Evolutionary conservation across 2,329 filamentous ascomycete genomes (phyloP).

Genomic region (Trichoderma semiorbis): DNA sequence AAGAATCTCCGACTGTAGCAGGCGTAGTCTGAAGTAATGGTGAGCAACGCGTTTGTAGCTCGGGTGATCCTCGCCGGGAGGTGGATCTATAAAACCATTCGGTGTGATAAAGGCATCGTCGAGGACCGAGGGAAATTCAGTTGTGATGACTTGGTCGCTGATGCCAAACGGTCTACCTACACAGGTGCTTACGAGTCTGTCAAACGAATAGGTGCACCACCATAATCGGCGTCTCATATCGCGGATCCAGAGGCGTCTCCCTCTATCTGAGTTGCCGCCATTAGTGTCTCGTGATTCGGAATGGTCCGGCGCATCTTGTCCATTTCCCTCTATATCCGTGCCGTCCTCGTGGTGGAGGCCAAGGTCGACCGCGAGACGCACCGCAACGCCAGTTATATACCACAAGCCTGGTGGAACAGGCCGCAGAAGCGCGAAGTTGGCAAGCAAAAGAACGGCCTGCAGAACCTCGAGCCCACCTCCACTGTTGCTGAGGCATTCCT

Average conservation of each 20-base stretch:
- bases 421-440: slow-evolving; percentile 84
- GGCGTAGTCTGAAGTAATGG: slow-evolving; percentile 84
- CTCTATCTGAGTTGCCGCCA: slow-evolving; percentile 48
- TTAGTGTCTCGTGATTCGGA: slow-evolving; percentile 27
- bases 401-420: slow-evolving; percentile 91
- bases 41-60: slow-evolving; percentile 90
- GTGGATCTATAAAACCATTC: slow-evolving; percentile 64
- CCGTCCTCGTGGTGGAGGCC: slow-evolving; percentile 92
- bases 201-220: slow-evolving; percentile 97
- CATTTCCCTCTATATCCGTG: slow-evolving; percentile 57
- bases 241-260: slow-evolving; percentile 74
- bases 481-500: slow-evolving; percentile 78
- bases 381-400: slow-evolving; percentile 95
- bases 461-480: slow-evolving; percentile 90
- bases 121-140: slow-evolving; percentile 83
- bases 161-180: slow-evolving; percentile 92
- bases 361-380: slow-evolving; percentile 84
- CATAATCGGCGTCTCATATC: slow-evolving; percentile 84
- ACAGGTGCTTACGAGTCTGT: slow-evolving; percentile 90
- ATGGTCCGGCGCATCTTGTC: slow-evolving; percentile 43
- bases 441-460: slow-evolving; percentile 86
- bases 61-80: slow-evolving; percentile 55
- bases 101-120: slow-evolving; percentile 87
- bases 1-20: slow-evolving; percentile 91
- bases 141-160: slow-evolving; percentile 94